Evolutionary conservation across 2,329 filamentous ascomycete genomes (phyloP), one percentile per base, ranked within the genome.

Genomic region (Penicillium sp.): DNA sequence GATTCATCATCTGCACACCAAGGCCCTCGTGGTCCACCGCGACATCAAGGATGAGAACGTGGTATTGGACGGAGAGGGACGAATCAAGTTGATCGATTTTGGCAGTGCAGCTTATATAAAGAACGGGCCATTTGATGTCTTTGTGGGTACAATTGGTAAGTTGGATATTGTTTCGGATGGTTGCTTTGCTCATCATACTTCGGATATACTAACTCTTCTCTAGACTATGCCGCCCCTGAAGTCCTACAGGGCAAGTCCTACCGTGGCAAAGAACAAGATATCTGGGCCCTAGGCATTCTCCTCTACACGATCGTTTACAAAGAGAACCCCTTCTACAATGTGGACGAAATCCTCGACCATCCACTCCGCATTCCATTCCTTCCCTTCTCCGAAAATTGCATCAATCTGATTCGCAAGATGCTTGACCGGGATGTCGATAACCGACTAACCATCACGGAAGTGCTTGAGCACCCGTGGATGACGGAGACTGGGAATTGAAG

Each of bases 21-120:
- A 89, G 70, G 93, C 93, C 1, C 80, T 88, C 46, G 93, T 99
- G 8, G 94, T 99, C 10, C 94, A 99, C 73, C 87, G 94, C 33
- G 94, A 99, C 67, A 97, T 99, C 81, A 99, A 99, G 72, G 94
- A 99, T 65, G 94, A 99, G 75, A 99, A 99, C 64, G 90, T 99
- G 28, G 89, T 99, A 50, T 79, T 99, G 15, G 94, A 99, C 67
- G 93, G 94, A 33, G 92, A 97, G 69, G 92, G 93, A 24, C 87
- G 88, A 62, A 95, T 99, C 74, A 97, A 96, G 76, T 79, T 99
- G 65, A 97, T 97, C 62, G 94, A 99, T 73, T 99, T 99, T 74
- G 94, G 94, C 54, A 96, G 92, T 69, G 94, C 94, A 53, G 92
- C 94, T 57, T 99, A 99, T 71, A 95, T 97, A 78, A 96, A 95